Conservation (phyloP, 768 basidiomycete genomes). For the Mycena haematopus region DNA sequence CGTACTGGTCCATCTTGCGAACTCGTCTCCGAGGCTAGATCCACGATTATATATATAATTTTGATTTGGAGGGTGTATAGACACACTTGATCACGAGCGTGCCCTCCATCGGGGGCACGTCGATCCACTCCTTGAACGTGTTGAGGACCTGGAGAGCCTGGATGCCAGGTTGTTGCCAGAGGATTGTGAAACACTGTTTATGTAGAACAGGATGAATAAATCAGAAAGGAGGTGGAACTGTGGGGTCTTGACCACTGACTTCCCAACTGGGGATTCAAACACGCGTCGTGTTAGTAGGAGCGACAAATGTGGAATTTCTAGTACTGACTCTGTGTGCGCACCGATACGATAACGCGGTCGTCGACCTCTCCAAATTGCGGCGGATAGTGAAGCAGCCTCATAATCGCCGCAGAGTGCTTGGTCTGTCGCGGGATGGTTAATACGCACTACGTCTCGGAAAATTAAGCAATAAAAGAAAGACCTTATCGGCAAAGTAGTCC, state of each 20-base stretch:
- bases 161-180: slow-evolving; percentile 79
- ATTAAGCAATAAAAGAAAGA: slow-evolving; percentile 26
- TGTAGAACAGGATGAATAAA: background rate
- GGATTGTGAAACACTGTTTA: slow-evolving; percentile 83
- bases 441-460: background rate
- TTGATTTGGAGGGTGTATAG: background rate
- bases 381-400: slow-evolving; percentile 79
- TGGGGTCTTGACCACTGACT: slow-evolving; percentile 32
- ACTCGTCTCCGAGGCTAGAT: slow-evolving; percentile 77
- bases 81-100: slow-evolving; percentile 87
- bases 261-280: slow-evolving; percentile 47
- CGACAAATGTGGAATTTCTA: background rate
- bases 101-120: slow-evolving; percentile 78
- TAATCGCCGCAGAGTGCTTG: slow-evolving; percentile 64
- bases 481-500: slow-evolving; percentile 73
- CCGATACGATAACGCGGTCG: slow-evolving; percentile 79
- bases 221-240: background rate
- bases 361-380: slow-evolving; percentile 67
- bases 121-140: slow-evolving; percentile 77
- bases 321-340: slow-evolving; percentile 74
- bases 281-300: too few species aligned
- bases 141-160: slow-evolving; percentile 87
- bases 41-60: background rate
- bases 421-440: too few species aligned
- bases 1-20: slow-evolving; percentile 89